Base-by-base conservation (phyloP, 345 rosid genomes). In the Moricandia moricandioides region DNA sequence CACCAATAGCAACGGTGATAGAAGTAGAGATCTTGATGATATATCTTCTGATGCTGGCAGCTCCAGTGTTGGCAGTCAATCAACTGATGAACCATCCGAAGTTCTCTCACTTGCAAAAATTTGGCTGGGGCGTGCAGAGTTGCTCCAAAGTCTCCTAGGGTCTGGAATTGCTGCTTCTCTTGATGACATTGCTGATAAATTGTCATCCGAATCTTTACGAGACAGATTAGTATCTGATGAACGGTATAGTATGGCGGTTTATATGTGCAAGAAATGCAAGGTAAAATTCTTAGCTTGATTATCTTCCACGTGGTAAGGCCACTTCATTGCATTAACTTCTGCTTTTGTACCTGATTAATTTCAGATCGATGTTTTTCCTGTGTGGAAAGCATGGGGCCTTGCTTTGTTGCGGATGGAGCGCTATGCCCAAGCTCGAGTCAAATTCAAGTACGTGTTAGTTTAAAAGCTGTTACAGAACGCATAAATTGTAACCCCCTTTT, bases 371-470 rank as follows among this genome's bases (percentile, higher is more conserved):
- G 91, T 86, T 76, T 88, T 90, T 78, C 98, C 93, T 6, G 98
- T 90, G 43, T 94, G 98, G 98, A 94, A 83, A 83, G 97, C 97
- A 16, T 94, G 98, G 98, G 98, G 98, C 39, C 97, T 88, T 85
- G 98, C 98, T 81, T 88, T 94, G 79, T 82, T 94, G 74, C 88
- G 88, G 85, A 89, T 87, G 87, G 98, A 89, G 79, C 98, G 84
- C 80, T 91, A 94, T 71, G 84, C 82, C 0, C 98, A 94, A 85
- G 97, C 98, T 81, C 89, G 93, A 37, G 95, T 90, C 43, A 94
- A 94, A 84, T 94, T 94, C 85, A 94, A 87, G 98, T 94, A 87
- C 12, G 88, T 81, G 70, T 56, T 55, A 72, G 45, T 45, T 24
- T 68, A 24, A 54, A 30, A 8, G 18, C 45, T 43, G 60, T 51